Conservation (phyloP, 805 yeast genomes). For the Danielozyma ontarioensis region DNA sequence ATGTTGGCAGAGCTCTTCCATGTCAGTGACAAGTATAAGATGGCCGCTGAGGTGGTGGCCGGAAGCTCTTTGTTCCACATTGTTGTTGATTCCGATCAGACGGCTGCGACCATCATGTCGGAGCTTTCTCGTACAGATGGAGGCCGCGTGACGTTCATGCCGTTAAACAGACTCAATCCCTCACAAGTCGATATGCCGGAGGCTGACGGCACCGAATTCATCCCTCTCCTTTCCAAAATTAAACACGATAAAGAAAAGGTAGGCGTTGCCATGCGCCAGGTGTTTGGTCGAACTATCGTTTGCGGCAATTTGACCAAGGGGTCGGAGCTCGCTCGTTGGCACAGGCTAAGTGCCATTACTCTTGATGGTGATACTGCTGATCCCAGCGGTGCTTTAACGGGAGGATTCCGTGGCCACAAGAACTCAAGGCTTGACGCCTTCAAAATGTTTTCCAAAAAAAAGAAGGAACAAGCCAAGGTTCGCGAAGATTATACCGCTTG, state of each 20-base stretch:
- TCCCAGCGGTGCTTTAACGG: conserved; percentile 76
- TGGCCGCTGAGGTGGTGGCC: conserved; percentile 86
- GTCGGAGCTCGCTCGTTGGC: conserved; percentile 55
- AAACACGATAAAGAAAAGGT: conserved; percentile 50
- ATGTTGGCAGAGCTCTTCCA: conserved; percentile 78
- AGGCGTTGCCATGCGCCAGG: conserved; percentile 65
- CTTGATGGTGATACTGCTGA: conserved; percentile 90
- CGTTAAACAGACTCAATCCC: conserved; percentile 63
- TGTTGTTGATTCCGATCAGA: conserved; percentile 82
- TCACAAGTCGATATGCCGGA: conserved; percentile 52
- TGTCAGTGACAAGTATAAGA: conserved; percentile 75
- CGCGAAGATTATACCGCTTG: conserved; percentile 33
- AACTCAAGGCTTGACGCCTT: conserved; percentile 67
- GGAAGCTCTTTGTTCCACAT: conserved; percentile 83
- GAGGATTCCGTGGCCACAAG: conserved; percentile 76
- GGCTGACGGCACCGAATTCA: conserved; percentile 49
- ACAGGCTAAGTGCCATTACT: conserved; percentile 72
- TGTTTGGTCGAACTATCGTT: conserved; percentile 79
- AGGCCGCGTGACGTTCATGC: conserved; percentile 90
- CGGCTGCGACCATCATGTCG: conserved; percentile 75
- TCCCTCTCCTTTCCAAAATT: conserved; percentile 75
- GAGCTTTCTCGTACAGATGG: conserved; percentile 63
- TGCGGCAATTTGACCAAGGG: conserved; percentile 67
- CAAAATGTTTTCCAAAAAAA: conserved; percentile 50
- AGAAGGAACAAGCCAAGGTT: conserved; percentile 38